Conservation (phyloP, 2,329 filamentous ascomycete species). For the Botrytis elliptica region DNA sequence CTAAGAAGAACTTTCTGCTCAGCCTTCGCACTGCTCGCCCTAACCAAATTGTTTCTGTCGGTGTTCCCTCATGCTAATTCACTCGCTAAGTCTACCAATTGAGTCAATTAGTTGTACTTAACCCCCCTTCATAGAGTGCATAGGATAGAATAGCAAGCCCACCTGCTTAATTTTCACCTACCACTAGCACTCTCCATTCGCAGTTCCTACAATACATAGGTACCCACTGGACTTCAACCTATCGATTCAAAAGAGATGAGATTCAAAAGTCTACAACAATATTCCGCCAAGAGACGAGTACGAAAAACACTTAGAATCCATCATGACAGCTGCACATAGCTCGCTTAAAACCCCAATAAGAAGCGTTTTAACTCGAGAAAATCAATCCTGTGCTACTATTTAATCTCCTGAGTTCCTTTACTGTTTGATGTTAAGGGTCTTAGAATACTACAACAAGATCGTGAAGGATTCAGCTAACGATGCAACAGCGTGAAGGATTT, state of each 20-base stretch:
- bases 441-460: accelerated
- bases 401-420: no score
- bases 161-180: neutral
- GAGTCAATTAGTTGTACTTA: no score
- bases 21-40: neutral
- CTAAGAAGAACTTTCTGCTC: neutral
- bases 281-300: no score
- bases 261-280: no score
- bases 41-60: neutral
- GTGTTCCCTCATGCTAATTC: accelerated
- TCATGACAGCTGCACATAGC: no score
- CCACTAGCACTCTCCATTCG: neutral
- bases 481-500: neutral
- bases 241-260: neutral
- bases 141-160: neutral
- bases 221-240: no score
- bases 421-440: no score
- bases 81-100: neutral
- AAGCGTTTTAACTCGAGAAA: no score
- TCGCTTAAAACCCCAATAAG: no score
- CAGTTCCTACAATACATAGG: neutral
- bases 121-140: neutral
- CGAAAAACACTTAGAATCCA: no score
- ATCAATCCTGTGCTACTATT: no score
- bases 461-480: neutral